A percentile compares a stretch with the other conserved stretches of the same genome.
Conservation (phyloP, 441 rosid genomes). For the Bruguiera hainesii region DNA sequence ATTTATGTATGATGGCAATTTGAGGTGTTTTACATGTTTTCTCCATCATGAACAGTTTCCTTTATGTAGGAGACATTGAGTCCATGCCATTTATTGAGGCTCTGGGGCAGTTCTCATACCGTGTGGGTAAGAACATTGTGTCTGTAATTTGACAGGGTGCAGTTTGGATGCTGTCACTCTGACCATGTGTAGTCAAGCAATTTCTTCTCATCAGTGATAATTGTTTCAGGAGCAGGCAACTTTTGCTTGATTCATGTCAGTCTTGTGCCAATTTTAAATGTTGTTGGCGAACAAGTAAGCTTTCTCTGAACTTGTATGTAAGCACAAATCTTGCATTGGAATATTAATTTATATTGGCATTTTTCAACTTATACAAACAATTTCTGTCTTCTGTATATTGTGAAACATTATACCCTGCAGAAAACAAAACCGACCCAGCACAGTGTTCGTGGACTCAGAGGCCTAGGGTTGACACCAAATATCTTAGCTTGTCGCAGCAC, state of each 20-base stretch:
- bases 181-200: background rate
- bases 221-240: slow-evolving; percentile 59
- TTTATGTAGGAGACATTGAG: slow-evolving; percentile 73
- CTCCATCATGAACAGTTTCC: background rate
- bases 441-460: slow-evolving; percentile 77
- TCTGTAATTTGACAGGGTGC: background rate
- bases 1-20: slow-evolving; percentile 4
- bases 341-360: too few relatives aligned
- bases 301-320: background rate
- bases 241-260: slow-evolving; percentile 96
- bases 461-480: slow-evolving; percentile 83
- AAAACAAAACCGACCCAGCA: slow-evolving; percentile 99
- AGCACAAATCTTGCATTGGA: background rate
- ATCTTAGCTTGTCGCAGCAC: slow-evolving; percentile 93
- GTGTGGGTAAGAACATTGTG: slow-evolving; percentile 61
- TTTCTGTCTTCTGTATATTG: slow-evolving; percentile 3
- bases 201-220: background rate
- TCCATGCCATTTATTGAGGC: slow-evolving; percentile 97
- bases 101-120: slow-evolving; percentile 86
- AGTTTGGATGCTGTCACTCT: background rate
- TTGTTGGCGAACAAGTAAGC: slow-evolving; percentile 92
- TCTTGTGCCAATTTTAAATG: slow-evolving; percentile 91
- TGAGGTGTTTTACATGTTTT: slow-evolving; percentile 12
- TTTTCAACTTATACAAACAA: background rate
- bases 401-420: slow-evolving; percentile 29